Conservation (phyloP, 495 filamentous ascomycete genomes). For the Usnea hakonensis region DNA sequence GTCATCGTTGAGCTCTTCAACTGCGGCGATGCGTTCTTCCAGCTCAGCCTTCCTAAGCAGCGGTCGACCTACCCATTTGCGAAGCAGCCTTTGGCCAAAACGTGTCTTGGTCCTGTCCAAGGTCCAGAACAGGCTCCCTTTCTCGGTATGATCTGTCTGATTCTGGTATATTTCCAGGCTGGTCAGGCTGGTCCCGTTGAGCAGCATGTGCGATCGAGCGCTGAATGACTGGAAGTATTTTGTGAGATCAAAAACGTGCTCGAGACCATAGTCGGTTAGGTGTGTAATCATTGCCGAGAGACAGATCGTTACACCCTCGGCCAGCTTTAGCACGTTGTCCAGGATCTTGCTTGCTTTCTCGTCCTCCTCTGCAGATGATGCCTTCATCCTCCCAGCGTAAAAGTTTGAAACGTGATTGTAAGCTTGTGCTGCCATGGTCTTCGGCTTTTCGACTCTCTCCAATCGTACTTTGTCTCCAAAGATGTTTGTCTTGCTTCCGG, state of each 20-base stretch:
- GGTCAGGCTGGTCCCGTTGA: slow-evolving; percentile 91
- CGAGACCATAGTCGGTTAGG: slow-evolving; percentile 83
- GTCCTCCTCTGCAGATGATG: slow-evolving; percentile 41
- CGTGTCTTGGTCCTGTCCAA: slow-evolving; percentile 86
- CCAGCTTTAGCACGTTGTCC: slow-evolving; percentile 76
- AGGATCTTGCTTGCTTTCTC: slow-evolving; percentile 53
- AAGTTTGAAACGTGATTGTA: slow-evolving; percentile 90
- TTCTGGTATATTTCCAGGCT: slow-evolving; percentile 96
- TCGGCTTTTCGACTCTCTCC: slow-evolving; percentile 66
- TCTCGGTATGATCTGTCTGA: slow-evolving; percentile 75
- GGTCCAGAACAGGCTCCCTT: slow-evolving; percentile 92
- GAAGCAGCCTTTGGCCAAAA: slow-evolving; percentile 78
- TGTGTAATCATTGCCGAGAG: slow-evolving; percentile 96
- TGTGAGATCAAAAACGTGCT: slow-evolving; percentile 94
- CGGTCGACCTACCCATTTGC: slow-evolving; percentile 93
- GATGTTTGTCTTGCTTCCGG: slow-evolving; percentile 81
- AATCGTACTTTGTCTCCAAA: slow-evolving; percentile 87
- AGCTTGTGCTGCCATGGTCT: slow-evolving; percentile 74
- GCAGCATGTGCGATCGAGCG: slow-evolving; percentile 86
- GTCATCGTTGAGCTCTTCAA: slow-evolving; percentile 77
- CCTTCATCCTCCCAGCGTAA: slow-evolving; percentile 81
- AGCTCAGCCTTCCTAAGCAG: slow-evolving; percentile 70
- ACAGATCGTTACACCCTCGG: slow-evolving; percentile 82
- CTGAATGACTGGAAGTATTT: slow-evolving; percentile 98
- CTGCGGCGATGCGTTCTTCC: slow-evolving; percentile 76